A percentile compares a stretch with the other conserved stretches of the same genome.
Evolutionary conservation across 1,139 yeast genomes (phyloP).

Genomic region (Magnusiomyces paraingens): DNA sequence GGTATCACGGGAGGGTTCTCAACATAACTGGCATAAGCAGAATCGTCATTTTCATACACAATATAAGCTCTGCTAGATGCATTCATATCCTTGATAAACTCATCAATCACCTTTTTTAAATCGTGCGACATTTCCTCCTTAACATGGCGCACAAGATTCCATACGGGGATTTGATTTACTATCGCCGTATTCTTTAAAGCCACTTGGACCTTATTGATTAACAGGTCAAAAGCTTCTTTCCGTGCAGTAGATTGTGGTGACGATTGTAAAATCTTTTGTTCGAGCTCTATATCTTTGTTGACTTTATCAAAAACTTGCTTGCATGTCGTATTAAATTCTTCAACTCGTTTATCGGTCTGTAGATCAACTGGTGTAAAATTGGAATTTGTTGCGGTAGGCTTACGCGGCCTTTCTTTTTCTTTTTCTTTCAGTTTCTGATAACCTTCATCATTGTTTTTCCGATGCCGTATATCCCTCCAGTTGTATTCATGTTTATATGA

Average conservation of each 20-base stretch:
- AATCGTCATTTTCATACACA: constrained; percentile 13
- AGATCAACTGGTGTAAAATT: neutral
- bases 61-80: constrained; percentile 6
- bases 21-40: constrained; percentile 7
- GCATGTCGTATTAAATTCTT: neutral
- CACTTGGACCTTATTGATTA: constrained; percentile 1
- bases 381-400: neutral
- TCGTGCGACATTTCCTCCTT: neutral
- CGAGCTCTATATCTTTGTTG: neutral
- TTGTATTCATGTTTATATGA: too few relatives aligned
- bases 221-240: neutral
- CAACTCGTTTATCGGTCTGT: neutral
- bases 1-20: constrained; percentile 17
- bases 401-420: neutral
- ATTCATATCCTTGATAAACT: constrained; percentile 8
- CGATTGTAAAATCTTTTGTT: neutral
- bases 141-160: neutral
- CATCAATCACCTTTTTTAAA: constrained; percentile 4
- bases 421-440: too few relatives aligned
- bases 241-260: constrained; percentile 6
- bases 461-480: too few relatives aligned
- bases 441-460: too few relatives aligned
- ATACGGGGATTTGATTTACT: neutral
- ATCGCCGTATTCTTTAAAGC: constrained; percentile 3
- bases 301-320: neutral